Conservation (phyloP, 352 stramenopile genomes). For the Pythium dissimile region DNA sequence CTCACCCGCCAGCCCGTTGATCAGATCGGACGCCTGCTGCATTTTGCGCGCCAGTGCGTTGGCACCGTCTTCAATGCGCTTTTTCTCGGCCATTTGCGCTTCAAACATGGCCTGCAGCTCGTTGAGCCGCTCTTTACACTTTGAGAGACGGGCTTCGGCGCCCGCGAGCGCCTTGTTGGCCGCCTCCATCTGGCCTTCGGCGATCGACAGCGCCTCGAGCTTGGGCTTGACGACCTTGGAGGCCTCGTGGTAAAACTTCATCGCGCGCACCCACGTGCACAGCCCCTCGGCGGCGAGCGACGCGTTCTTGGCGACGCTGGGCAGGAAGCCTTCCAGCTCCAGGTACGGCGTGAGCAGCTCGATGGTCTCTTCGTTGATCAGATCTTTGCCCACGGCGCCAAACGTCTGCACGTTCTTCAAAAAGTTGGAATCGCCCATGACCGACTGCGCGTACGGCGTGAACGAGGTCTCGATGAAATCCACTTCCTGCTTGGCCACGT, state of each 20-base stretch:
- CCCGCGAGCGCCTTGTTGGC: constrained; percentile 94
- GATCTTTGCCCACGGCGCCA: constrained; percentile 93
- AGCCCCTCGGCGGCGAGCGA: constrained; percentile 95
- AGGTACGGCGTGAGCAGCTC: constrained; percentile 97
- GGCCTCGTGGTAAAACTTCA: constrained; percentile 99
- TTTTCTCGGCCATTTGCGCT: constrained; percentile 96
- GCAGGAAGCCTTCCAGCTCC: constrained; percentile 95
- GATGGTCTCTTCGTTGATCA: constrained; percentile 99
- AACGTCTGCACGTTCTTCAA: constrained; percentile 96
- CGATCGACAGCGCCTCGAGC: constrained; percentile 95
- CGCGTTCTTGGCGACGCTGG: constrained; percentile 95
- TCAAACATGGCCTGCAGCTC: constrained; percentile 97
- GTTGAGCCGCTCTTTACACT: constrained; percentile 93
- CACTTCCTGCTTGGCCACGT: constrained; percentile 96
- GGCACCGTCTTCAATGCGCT: constrained; percentile 95
- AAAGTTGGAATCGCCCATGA: constrained; percentile 97
- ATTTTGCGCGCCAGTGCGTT: constrained; percentile 96
- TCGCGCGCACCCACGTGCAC: constrained; percentile 96
- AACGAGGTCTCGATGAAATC: constrained; percentile 97
- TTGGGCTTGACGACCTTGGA: constrained; percentile 99
- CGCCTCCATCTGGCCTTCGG: constrained; percentile 96
- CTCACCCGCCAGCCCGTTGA: constrained; percentile 95
- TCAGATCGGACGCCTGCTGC: constrained; percentile 96
- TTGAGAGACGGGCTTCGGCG: constrained; percentile 90
- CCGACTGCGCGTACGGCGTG: constrained; percentile 91